Base-by-base conservation (phyloP, 2,329 filamentous ascomycete species). In the Talaromyces verruculosus region DNA sequence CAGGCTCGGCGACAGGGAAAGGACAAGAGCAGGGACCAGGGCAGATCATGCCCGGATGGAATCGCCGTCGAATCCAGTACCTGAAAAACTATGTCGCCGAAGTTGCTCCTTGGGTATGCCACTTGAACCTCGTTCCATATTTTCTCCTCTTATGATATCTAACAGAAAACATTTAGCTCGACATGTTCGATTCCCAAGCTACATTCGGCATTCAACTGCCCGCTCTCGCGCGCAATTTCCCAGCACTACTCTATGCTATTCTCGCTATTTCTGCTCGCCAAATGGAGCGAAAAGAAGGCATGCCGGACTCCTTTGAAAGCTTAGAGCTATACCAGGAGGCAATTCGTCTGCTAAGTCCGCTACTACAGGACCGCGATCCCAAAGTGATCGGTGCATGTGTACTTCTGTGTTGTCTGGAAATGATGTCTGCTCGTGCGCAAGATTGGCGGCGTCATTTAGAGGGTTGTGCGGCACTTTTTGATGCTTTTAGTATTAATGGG, bases 371-470 rank as follows among this genome's bases (percentile, higher is more conserved):
- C 2, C 80, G 80, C 1, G 80, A 80, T 60, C 82, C 82, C 0
- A 79, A 82, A 7, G 82, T 85, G 7, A 81, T 87, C 15, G 83
- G 83, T 0, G 81, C 83, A 0, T 85, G 82, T 62, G 83, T 85
- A 2, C 77, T 86, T 3, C 77, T 86, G 0, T 85, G 84, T 64
- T 84, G 84, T 8, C 70, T 86, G 2, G 84, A 86, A 66, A 85
- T 85, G 83, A 77, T 84, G 70, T 82, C 78, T 45, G 82, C 80
- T 71, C 77, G 72, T 6, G 75, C 71, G 5, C 79, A 84, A 65
- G 83, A 84, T 63, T 87, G 85, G 85, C 76, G 81, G 8, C 79
- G 83, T 1, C 85, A 87, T 72, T 72, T 87, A 2, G 84, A 87
- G 63, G 85, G 85, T 0, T 86, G 84, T 67, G 84, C 85, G 0